Base-by-base conservation (phyloP, 441 rosid genomes). In the Aleurites moluccanus region DNA sequence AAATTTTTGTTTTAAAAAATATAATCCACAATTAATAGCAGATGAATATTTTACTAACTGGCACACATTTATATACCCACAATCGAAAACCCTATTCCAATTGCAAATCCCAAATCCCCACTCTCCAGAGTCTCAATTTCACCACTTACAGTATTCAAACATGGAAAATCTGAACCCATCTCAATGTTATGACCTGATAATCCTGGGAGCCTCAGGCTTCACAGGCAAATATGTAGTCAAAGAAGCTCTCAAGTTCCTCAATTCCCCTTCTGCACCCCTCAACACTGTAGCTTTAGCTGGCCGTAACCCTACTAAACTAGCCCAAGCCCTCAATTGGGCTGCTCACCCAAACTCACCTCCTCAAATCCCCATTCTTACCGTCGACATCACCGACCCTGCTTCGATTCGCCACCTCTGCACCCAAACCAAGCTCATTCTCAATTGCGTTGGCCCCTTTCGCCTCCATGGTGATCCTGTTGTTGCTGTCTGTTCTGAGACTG, bases 401-500 rank as follows among this genome's bases (percentile, higher is more conserved):
- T 94, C 99, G 5, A 93, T 94, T 61, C 87, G 85, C 77, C 86
- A 85, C 61, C 85, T 94, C 73, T 90, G 90, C 85, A 30, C 68
- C 57, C 91, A 85, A 60, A 80, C 97, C 49, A 88, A 84, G 88
- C 86, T 92, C 70, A 74, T 94, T 50, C 97, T 94, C 73, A 89
- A 89, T 76, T 94, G 97, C 65, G 92, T 92, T 57, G 97, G 97
- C 47, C 99, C 99, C n/a, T 94, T 87, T 69, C 91, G 97, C 40
- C 86, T 87, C 76, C 80, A 76, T 61, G 96, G 99, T 4, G 93
- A 89, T 25, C 87, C 97, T 42, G 93, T 94, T 63, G 97, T 91
- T 59, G 86, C 94, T 59, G 97, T 97, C 70, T 92, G 96, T 74
- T 88, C 81, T 52, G 85, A 88, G 47, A 80, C 96, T 53, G 97